These are phyloP conservation scores for Amphichorda felina DNA, from an alignment of 2,329 filamentous ascomycete genomes.

Conservation along the genomic window DNA sequence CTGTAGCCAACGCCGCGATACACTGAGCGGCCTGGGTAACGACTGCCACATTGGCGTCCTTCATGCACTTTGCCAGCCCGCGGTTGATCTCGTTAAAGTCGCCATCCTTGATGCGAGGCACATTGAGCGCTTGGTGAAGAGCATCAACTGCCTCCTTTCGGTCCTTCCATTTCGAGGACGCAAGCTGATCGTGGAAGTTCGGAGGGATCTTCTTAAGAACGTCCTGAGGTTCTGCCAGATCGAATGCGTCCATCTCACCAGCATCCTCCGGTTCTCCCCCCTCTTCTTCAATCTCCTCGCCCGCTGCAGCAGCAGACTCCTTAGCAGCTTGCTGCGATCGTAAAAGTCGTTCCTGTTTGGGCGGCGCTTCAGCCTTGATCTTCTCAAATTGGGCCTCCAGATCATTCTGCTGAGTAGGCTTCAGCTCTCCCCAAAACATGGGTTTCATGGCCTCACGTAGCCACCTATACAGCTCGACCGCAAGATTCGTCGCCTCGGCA, in stretches of 20 bases:
- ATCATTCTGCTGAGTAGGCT: constrained; percentile 89
- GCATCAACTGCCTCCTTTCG: constrained; percentile 88
- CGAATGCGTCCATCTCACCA: constrained; percentile 65
- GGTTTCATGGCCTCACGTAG: constrained; percentile 96
- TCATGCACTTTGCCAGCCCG: constrained; percentile 90
- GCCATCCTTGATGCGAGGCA: constrained; percentile 84
- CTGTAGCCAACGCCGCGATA: constrained; percentile 79
- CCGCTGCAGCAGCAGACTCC: constrained; percentile 56
- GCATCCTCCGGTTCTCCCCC: constrained; percentile 38
- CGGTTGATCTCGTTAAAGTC: constrained; percentile 77
- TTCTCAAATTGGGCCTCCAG: constrained; percentile 90
- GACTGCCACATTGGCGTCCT: constrained; percentile 93
- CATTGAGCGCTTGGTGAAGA: constrained; percentile 63
- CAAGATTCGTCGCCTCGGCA: constrained; percentile 81
- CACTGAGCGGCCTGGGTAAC: constrained; percentile 90
- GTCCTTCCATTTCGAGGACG: constrained; percentile 96
- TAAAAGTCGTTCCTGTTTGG: constrained; percentile 83
- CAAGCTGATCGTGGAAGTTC: constrained; percentile 72
- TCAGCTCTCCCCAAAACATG: constrained; percentile 91
- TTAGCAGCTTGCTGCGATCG: constrained; percentile 80
- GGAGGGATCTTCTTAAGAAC: constrained; percentile 70
- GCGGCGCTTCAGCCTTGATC: constrained; percentile 72
- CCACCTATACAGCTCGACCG: constrained; percentile 95
- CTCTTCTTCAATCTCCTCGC: constrained; percentile 43
- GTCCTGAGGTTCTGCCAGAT: constrained; percentile 79